phyloP scores from a whole-genome alignment of 2,329 filamentous ascomycete genomes.

The Monosporascus sp. region DNA sequence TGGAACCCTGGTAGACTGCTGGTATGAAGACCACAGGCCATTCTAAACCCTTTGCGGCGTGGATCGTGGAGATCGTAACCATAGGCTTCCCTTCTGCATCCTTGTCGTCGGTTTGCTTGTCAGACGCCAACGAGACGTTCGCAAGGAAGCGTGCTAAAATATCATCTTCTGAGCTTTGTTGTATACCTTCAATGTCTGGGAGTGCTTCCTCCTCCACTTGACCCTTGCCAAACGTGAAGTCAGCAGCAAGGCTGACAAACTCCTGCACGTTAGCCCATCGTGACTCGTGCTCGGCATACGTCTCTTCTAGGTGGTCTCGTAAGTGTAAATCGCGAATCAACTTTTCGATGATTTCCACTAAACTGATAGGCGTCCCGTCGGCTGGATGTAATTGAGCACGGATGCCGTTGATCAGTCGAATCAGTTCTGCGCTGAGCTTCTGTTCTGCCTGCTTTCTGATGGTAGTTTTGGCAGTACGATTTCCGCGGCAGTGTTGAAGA shows the following conservation, averaged over 20 bases:
- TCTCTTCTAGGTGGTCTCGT: conserved; percentile 65
- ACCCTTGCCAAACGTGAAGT: conserved; percentile 51
- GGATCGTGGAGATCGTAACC: conserved; percentile 92
- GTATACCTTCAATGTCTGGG: conserved; percentile 64
- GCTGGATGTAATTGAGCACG: conserved; percentile 26
- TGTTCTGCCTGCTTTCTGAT: conserved; percentile 48
- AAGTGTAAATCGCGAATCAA: conserved; percentile 64
- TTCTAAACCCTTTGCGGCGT: conserved; percentile 91
- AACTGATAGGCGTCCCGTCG: conserved; percentile 25
- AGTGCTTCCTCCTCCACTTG: conserved; percentile 48
- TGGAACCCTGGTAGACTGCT: conserved; percentile 81
- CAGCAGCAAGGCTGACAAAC: conserved; percentile 71
- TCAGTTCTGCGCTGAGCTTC: conserved; percentile 46
- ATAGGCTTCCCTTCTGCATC: conserved; percentile 52
- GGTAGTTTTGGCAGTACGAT: conserved; percentile 41
- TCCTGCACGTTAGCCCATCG: conserved; percentile 89
- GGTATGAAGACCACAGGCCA: conserved; percentile 96
- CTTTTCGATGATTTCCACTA: conserved; percentile 47
- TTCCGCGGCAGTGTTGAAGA: conserved; percentile 46
- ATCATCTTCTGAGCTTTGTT: conserved; percentile 61
- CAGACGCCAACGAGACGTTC: conserved; percentile 81
- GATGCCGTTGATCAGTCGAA: conserved; percentile 37
- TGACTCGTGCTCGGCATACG: conserved; percentile 66
- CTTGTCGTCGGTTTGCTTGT: conserved; percentile 61
- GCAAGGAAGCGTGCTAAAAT: conserved; percentile 75